Percentiles rank a stretch among this genome's conserved stretches.
Evolutionary conservation across 805 yeast species (phyloP).

Genomic region (Schwanniomyces vanrijiae): DNA sequence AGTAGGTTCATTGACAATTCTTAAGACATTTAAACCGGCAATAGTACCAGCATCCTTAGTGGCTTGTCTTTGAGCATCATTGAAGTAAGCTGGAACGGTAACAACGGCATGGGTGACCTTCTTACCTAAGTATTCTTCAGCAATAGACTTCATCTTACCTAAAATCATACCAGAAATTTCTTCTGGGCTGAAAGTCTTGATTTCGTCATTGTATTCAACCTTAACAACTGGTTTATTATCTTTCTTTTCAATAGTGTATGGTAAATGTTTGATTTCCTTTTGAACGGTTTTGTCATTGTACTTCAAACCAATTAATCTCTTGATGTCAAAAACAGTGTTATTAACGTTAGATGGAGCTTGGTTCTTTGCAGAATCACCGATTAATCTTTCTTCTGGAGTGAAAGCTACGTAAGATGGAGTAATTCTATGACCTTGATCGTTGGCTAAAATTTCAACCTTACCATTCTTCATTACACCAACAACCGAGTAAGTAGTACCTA

Average conservation of each 20-base stretch:
- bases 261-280: conserved; percentile 55
- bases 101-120: conserved; percentile 75
- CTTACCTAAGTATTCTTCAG: conserved; percentile 36
- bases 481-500: conserved; percentile 92
- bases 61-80: conserved; percentile 97
- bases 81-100: conserved; percentile 93
- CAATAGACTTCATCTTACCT: conserved; percentile 85
- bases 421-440: conserved; percentile 95
- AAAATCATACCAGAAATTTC: conserved; percentile 89
- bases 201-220: conserved; percentile 82
- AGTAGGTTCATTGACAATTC: conserved; percentile 88
- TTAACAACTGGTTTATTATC: conserved; percentile 75
- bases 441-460: conserved; percentile 88
- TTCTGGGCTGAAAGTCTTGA: conserved; percentile 83
- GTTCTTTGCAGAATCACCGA: conserved; percentile 93
- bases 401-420: conserved; percentile 93
- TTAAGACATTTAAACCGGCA: conserved; percentile 86
- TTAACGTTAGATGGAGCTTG: conserved; percentile 90
- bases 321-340: conserved; percentile 85
- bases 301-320: conserved; percentile 88
- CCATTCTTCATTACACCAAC: conserved; percentile 91
- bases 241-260: conserved; percentile 71
- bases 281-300: conserved; percentile 74
- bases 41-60: conserved; percentile 94
- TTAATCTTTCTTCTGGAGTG: conserved; percentile 83